phyloP scores from a whole-genome alignment of 768 basidiomycete species.

The Boletus tylopilopsis region DNA sequence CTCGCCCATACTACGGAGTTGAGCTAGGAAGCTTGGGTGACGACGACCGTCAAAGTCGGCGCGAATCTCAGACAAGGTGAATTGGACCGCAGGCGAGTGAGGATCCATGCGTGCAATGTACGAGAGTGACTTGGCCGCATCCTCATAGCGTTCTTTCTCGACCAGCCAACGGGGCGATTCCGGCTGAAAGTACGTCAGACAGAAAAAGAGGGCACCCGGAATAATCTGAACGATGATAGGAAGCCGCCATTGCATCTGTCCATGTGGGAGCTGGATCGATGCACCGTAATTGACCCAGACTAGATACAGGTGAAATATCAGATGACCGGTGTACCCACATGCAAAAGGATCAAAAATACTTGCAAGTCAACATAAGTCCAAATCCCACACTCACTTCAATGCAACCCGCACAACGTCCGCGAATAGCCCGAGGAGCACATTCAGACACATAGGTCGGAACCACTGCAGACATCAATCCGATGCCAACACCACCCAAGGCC shows the following conservation, averaged over 20 bases:
- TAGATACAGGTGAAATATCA: constrained; percentile 7
- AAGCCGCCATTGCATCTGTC: constrained; percentile 35
- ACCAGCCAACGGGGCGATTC: constrained; percentile 43
- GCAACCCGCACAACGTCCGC: constrained; percentile 36
- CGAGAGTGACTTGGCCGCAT: constrained; percentile 31
- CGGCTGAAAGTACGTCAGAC: constrained; percentile 36
- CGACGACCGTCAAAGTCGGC: constrained; percentile 34
- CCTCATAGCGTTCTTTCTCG: constrained; percentile 32
- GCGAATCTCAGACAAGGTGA: constrained; percentile 34
- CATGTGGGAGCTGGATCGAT: constrained; percentile 22
- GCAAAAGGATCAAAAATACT: constrained; percentile 9
- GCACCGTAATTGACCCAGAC: constrained; percentile 38
- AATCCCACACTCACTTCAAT: constrained; percentile 32
- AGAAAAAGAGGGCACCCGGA: constrained; percentile 35
- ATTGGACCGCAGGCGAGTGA: constrained; percentile 26
- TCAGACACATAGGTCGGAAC: constrained; percentile 38
- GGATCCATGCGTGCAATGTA: constrained; percentile 25
- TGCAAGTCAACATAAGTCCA: constrained; percentile 35
- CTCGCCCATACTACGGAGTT: constrained; percentile 34
- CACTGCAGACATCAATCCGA: constrained; percentile 36
- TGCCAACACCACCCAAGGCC: constrained; percentile 48
- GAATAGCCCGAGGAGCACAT: constrained; percentile 34
- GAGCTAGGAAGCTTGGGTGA: constrained; percentile 20
- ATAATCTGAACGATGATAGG: constrained; percentile 38
- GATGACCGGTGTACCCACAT: not conserved